Evolutionary conservation across 2,329 filamentous ascomycete genomes (phyloP), one percentile per base, ranked within the genome.

Genomic region (Fusarium subtropicale): DNA sequence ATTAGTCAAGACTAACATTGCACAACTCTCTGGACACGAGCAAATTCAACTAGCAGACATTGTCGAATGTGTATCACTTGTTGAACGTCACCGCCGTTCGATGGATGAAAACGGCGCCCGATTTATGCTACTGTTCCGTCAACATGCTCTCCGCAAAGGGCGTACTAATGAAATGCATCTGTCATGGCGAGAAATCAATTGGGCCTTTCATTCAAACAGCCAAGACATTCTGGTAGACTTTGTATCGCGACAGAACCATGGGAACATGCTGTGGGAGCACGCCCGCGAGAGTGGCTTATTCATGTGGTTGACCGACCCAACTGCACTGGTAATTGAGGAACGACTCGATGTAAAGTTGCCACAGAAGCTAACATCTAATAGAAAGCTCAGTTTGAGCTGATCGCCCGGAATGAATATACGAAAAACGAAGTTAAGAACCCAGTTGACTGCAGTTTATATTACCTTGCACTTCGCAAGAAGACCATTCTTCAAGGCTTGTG

Each of bases 341-440:
- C 16, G 24, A 28, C 11, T 9, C 18, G 15, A 16, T 7, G 13
- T 18, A 38, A 11, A 30, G 31, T 26, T 10, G 4, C n/a, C 10
- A 22, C 12, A 13, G 34, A 30, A 46, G 67, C 65, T 69, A 39
- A 73, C 51, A 36, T 31, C 24, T 24, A 7, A 24, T 61, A 81
- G 78, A 79, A 76, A 67, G 80, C 87, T 1, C 93, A 97, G 75
- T 94, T 99, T 68, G 96, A 99, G 77, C 81, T 89, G n/a, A 88
- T 99, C 45, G 97, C 94, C 31, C 90, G 94, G 44, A 97, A 96
- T 68, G 94, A 98, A 76, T 99, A 98, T 79, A 94, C 93, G 18
- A 93, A 92, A 71, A 90, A 89, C 24, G 93, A 97, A 33, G 87
- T 92, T 60, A 96, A 94, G 77, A 95, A 97, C 72, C 96, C 96